Evolutionary conservation across 1,284 basidiomycete genomes (phyloP).

Genomic region (Neolentinus lepideus): DNA sequence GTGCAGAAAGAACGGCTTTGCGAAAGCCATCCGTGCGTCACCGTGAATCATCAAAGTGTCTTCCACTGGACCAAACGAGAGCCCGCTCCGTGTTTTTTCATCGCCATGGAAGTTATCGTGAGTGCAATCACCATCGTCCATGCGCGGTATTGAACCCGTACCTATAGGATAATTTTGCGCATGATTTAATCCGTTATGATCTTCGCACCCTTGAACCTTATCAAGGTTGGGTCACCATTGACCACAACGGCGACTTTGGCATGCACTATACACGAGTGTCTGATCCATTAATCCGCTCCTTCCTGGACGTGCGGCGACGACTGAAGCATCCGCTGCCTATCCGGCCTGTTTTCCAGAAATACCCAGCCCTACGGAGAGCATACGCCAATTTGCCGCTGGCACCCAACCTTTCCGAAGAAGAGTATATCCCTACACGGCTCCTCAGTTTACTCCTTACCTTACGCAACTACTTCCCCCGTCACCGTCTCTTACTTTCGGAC

Average conservation of each 20-base stretch:
- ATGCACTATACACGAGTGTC: conserved; percentile 80
- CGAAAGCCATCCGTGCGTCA: conserved; percentile 53
- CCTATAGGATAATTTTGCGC: conserved; percentile 89
- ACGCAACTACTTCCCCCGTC: conserved; percentile 82
- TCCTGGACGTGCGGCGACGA: conserved; percentile 56
- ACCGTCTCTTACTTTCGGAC: conserved; percentile 89
- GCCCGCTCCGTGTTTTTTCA: conserved; percentile 83
- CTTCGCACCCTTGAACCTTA: conserved; percentile 71
- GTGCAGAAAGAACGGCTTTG: conserved; percentile 62
- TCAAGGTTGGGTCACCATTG: conserved; percentile 81
- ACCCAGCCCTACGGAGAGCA: conserved; percentile 48
- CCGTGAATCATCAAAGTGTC: conserved; percentile 77
- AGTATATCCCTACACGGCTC: conserved; percentile 93
- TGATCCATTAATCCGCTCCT: conserved; percentile 79
- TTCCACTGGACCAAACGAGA: conserved; percentile 82
- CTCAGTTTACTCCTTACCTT: conserved; percentile 81
- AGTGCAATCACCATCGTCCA: conserved; percentile 23
- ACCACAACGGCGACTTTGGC: conserved; percentile 79
- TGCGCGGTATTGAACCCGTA: conserved; percentile 4
- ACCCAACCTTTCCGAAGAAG: conserved; percentile 85
- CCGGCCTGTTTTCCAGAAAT: conserved; percentile 50
- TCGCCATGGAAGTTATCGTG: conserved; percentile 94
- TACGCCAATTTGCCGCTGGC: conserved; percentile 78
- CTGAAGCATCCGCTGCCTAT: conserved; percentile 51
- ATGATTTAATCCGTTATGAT: conserved; percentile 92